Evolutionary conservation across 345 rosid genomes (phyloP).

Genomic region (Ceriops zippeliana): DNA sequence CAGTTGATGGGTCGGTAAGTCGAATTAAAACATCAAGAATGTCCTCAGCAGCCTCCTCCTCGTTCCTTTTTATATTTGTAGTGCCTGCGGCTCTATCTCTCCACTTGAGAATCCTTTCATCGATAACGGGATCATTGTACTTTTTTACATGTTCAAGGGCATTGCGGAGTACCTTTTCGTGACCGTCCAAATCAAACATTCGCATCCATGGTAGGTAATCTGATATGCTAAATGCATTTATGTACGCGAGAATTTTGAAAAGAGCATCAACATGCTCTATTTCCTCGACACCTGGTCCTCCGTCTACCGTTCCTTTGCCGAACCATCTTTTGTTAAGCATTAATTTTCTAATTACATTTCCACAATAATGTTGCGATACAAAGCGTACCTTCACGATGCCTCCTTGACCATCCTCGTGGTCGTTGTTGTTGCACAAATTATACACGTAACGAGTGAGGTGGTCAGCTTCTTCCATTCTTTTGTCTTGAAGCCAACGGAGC

Average conservation of each 20-base stretch:
- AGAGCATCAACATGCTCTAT: no score
- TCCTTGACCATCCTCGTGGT: neutral
- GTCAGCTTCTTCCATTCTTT: slow-evolving; percentile 42
- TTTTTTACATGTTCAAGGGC: slow-evolving; percentile 27
- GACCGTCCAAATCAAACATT: slow-evolving; percentile 52
- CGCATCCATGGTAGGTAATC: slow-evolving; percentile 45
- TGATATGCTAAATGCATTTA: slow-evolving; percentile 42
- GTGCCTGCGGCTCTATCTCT: slow-evolving; percentile 6
- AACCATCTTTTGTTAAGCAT: slow-evolving; percentile 40
- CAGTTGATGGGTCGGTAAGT: neutral
- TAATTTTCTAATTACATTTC: slow-evolving; percentile 42
- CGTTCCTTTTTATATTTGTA: slow-evolving; percentile 17
- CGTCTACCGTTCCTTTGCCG: no score
- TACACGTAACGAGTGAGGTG: slow-evolving; percentile 21
- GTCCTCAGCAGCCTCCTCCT: slow-evolving; percentile 25
- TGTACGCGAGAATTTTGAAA: slow-evolving; percentile 23
- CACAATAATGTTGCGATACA: slow-evolving; percentile 35
- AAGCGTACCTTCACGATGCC: slow-evolving; percentile 38
- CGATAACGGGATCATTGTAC: slow-evolving; percentile 48
- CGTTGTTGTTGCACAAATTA: neutral
- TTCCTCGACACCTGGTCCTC: no score
- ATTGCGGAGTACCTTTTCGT: slow-evolving; percentile 33
- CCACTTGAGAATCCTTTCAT: slow-evolving; percentile 33
- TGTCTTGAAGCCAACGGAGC: slow-evolving; percentile 35
- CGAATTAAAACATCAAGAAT: slow-evolving; percentile 44